Evolutionary conservation across 2,329 filamentous ascomycete species (phyloP).

Genomic region (Fusarium sp.): DNA sequence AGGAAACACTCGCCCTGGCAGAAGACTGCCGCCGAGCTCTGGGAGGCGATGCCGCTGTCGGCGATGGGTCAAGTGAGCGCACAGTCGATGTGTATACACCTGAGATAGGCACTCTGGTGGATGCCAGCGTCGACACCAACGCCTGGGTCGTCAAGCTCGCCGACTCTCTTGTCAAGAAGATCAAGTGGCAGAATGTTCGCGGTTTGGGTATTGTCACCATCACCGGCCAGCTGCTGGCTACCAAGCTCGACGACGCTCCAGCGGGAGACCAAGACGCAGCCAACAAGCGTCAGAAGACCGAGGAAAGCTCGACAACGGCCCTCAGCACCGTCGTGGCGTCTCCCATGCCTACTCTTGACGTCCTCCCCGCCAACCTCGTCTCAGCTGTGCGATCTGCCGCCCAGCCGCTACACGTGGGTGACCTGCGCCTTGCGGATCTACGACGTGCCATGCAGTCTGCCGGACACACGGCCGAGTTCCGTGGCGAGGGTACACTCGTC

Average conservation of each 20-base stretch:
- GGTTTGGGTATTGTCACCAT: constrained; percentile 93
- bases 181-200: constrained; percentile 95
- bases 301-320: constrained; percentile 45
- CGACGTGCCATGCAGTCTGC: constrained; percentile 83
- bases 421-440: constrained; percentile 88
- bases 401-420: constrained; percentile 93
- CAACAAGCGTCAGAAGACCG: constrained; percentile 64
- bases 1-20: constrained; percentile 84
- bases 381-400: constrained; percentile 81
- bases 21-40: constrained; percentile 81
- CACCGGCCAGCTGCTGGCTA: constrained; percentile 73
- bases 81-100: constrained; percentile 85
- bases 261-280: constrained; percentile 57
- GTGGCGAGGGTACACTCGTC: constrained; percentile 90
- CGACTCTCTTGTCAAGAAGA: constrained; percentile 82
- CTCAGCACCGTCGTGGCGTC: constrained; percentile 41
- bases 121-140: constrained; percentile 97
- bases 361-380: constrained; percentile 69
- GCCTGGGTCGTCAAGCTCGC: constrained; percentile 96
- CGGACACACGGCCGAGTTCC: constrained; percentile 90
- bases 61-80: constrained; percentile 52
- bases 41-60: constrained; percentile 23
- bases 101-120: constrained; percentile 75
- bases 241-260: constrained; percentile 53
- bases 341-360: constrained; percentile 63